A percentile compares a stretch with the other conserved stretches of the same genome.
phyloP scores from a whole-genome alignment of 129 eudicot species.

The Chrysanthemum seticuspe region DNA sequence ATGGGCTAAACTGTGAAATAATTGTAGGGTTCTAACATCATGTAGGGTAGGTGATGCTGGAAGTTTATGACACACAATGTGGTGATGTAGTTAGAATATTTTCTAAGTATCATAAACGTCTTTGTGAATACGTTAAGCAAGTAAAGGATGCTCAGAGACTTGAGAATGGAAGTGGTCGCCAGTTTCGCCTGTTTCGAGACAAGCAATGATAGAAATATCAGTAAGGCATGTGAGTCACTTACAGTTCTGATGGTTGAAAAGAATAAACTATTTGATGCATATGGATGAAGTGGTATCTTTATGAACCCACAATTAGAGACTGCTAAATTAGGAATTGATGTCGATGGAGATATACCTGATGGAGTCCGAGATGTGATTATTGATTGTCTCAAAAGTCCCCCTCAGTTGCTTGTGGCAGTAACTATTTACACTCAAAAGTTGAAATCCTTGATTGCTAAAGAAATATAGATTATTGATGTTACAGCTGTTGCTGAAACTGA shows the following conservation, averaged over 20 bases:
- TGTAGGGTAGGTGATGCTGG: constrained; percentile 43
- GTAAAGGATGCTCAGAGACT: constrained; percentile 65
- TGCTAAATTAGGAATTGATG: constrained; percentile 23
- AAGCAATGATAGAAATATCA: constrained; percentile 26
- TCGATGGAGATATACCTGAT: constrained; percentile 24
- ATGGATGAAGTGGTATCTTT: constrained; percentile 57
- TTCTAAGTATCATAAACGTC: constrained; percentile 74
- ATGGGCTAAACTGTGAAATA: too few relatives aligned
- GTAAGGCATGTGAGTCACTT: constrained; percentile 2
- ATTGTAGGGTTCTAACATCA: too few relatives aligned
- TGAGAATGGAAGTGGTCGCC: constrained; percentile 21
- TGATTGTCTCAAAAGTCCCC: constrained; percentile 31
- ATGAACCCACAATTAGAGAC: constrained; percentile 22
- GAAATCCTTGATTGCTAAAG: constrained; percentile 44
- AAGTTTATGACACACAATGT: constrained; percentile 77
- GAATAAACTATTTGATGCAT: constrained; percentile 55
- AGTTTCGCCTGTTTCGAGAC: constrained; percentile 2
- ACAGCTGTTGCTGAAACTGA: constrained; percentile 21
- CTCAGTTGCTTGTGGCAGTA: constrained; percentile 29
- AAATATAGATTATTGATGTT: constrained; percentile 27
- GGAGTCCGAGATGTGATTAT: constrained; percentile 40
- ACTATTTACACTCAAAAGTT: constrained; percentile 28
- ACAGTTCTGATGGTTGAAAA: constrained; percentile 13
- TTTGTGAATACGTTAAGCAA: constrained; percentile 60
- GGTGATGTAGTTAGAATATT: constrained; percentile 86